Conservation (phyloP, 2,329 filamentous ascomycete genomes). For the Curvularia lunata region DNA sequence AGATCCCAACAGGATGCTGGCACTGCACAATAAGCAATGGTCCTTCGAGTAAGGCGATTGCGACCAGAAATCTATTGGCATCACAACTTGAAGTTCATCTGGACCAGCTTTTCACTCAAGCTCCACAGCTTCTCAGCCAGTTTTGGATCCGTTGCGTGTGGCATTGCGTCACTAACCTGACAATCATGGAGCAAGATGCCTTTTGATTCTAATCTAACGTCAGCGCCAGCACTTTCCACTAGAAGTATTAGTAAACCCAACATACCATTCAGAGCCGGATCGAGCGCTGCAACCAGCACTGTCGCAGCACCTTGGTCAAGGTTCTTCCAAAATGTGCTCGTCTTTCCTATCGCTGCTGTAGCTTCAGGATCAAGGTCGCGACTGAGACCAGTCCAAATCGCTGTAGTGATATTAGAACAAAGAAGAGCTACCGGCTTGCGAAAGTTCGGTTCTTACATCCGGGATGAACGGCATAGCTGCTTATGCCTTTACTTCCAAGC, state of each 20-base stretch:
- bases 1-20: too few species aligned
- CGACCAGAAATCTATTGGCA: too few species aligned
- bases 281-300: constrained; percentile 41
- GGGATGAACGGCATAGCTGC: constrained; percentile 43
- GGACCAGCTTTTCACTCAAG: constrained; percentile 40
- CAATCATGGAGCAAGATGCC: constrained; percentile 39
- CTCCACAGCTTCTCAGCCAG: constrained; percentile 39
- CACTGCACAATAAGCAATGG: too few species aligned
- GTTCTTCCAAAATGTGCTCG: constrained; percentile 42
- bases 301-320: constrained; percentile 43
- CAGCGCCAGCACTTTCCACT: neutral
- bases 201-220: constrained; percentile 25
- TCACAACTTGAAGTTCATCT: constrained; percentile 34
- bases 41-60: too few species aligned
- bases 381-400: constrained; percentile 40
- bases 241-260: neutral
- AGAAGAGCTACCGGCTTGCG: neutral
- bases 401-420: constrained; percentile 23
- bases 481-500: constrained; percentile 29
- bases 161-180: constrained; percentile 33
- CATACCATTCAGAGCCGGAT: constrained; percentile 37
- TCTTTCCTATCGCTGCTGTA: constrained; percentile 34
- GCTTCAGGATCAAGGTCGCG: constrained; percentile 38
- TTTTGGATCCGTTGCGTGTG: constrained; percentile 33
- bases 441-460: constrained; percentile 32